Percentiles rank a stretch among this genome's conserved stretches.
Conservation (phyloP, 139 green algal genomes). For the Gonium pectorale region DNA sequence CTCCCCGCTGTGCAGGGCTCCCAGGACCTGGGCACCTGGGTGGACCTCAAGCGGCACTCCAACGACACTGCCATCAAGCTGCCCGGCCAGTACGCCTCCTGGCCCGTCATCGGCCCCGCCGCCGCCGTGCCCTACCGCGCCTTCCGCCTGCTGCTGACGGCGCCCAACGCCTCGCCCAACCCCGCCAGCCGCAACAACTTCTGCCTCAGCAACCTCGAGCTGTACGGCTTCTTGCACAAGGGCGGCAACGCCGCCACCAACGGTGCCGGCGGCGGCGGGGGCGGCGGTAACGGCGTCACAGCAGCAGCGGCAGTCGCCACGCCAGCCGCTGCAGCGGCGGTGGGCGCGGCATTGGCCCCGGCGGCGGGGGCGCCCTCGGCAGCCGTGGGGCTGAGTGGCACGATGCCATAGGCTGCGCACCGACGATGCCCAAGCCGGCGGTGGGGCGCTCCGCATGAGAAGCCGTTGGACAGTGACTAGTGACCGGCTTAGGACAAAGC, state of each 20-base stretch:
- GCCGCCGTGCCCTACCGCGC: constrained; percentile 72
- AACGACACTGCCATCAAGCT: constrained; percentile 74
- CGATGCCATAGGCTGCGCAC: too few species aligned
- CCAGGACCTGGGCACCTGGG: constrained; percentile 73
- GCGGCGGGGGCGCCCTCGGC: too few species aligned
- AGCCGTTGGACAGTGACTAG: too few species aligned
- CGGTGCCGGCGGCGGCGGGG: not conserved
- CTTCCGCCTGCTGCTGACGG: constrained; percentile 82
- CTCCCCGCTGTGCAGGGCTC: constrained; percentile 70
- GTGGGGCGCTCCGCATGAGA: too few species aligned
- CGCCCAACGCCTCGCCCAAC: constrained; percentile 51
- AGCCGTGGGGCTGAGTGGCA: too few species aligned
- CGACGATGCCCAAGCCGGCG: too few species aligned
- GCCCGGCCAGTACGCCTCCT: constrained; percentile 84
- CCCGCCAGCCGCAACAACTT: constrained; percentile 61
- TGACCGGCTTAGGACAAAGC: too few species aligned
- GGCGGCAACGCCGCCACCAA: not conserved
- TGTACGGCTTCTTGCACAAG: constrained; percentile 83
- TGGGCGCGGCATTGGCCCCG: too few species aligned
- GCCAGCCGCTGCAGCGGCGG: too few species aligned
- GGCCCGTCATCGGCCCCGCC: constrained; percentile 76
- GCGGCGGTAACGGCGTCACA: too few species aligned
- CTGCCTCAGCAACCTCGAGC: constrained; percentile 78
- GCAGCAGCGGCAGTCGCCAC: too few species aligned
- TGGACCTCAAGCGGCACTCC: constrained; percentile 72